Base-by-base conservation (phyloP, 805 yeast genomes). In the Candida tammaniensis region DNA sequence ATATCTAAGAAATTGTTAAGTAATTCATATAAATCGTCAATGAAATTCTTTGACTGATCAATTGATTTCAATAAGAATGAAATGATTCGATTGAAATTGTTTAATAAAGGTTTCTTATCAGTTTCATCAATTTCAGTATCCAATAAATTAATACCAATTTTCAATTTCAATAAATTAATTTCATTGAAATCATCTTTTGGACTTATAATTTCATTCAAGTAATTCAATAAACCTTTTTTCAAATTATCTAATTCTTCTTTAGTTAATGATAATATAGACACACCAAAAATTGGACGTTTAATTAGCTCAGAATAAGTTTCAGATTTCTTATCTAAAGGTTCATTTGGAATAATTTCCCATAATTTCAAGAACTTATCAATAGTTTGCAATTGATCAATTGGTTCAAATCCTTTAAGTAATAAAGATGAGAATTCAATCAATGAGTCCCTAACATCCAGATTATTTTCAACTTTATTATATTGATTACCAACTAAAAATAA, bases 401-500 rank as follows among this genome's bases (percentile, higher is more conserved):
- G 79, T 21, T 72, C 50, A 55, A 91, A 88, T 19, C 74, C 73
- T 40, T 79, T 76, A 57, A 86, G 54, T 53, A 88, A 83, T 0
- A 86, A 66, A 11, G 78, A 68, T 1, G 82, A 69, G 55, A 91
- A 91, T 45, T 86, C 95, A 37, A 80, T 63, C 24, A 85, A 59
- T 1, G 82, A 68, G 31, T 68, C 55, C 52, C 79, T 83, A 50
- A 76, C 76, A 46, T 74, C 78, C 12, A 78, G 66, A 23, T 33
- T 18, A n/a, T 12, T 23, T n/a, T 41, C 35, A 30, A 47, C 44
- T 37, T 36, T 43, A 19, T 67, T 65, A 51, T 77, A 85, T 54
- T 87, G 95, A 52, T 78, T 86, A 34, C 94, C 91, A 50, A 91
- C 74, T 47, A 93, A 69, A 49, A 86, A 81, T 43, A 91, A 56